Conservation (phyloP, 164 flowering plant species). For the Piper betle region DNA sequence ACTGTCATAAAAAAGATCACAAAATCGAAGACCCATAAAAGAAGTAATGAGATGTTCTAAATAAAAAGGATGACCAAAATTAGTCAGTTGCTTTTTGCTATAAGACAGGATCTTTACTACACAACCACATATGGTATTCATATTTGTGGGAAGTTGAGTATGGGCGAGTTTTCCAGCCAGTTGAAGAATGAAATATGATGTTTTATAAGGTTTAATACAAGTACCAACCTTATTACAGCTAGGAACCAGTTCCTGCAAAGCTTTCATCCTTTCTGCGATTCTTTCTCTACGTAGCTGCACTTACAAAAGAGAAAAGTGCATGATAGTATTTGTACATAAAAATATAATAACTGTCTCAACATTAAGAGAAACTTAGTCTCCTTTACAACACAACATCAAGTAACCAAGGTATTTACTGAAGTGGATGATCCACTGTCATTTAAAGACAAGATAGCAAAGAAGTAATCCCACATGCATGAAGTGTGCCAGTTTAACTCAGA, state of each 20-base stretch:
- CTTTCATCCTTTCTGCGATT: constrained; percentile 90
- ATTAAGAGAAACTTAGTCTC: background rate
- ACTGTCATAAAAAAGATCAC: no score
- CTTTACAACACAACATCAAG: background rate
- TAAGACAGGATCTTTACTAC: no score
- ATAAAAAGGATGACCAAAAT: no score
- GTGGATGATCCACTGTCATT: background rate
- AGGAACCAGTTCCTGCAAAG: constrained; percentile 92
- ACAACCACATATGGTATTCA: no score
- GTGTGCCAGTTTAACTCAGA: background rate
- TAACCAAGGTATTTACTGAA: background rate
- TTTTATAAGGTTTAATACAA: background rate
- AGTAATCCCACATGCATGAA: background rate
- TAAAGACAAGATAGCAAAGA: background rate
- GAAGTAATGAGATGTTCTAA: no score
- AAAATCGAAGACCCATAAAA: no score
- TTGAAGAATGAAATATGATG: background rate
- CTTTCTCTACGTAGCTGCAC: constrained; percentile 85
- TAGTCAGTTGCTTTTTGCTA: no score
- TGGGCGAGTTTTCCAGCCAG: background rate
- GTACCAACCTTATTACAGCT: constrained; percentile 73
- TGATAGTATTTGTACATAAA: background rate
- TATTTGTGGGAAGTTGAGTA: no score
- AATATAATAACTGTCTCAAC: background rate
- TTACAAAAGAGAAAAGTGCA: constrained; percentile 6